Conservation (phyloP, 495 filamentous ascomycete genomes). For the Penicilliopsis zonata region DNA sequence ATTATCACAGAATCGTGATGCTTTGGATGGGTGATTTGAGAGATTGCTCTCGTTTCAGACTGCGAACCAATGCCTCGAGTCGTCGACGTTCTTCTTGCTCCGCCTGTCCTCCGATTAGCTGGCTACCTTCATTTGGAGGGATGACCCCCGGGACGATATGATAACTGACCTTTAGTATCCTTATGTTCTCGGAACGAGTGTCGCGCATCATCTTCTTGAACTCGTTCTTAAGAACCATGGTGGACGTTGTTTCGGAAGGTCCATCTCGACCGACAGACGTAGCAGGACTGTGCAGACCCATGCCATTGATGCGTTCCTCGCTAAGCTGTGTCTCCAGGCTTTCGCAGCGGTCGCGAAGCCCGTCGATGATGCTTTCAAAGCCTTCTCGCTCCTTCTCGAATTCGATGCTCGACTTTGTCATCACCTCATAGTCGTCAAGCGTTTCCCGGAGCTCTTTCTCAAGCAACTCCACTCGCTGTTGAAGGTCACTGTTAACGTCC, state of each 20-base stretch:
- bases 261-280: conserved; percentile 32
- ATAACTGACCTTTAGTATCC: conserved; percentile 54
- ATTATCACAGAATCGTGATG: conserved; percentile 33
- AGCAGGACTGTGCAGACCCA: conserved; percentile 52
- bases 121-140: too few relatives aligned
- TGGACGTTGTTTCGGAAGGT: conserved; percentile 49
- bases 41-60: conserved; percentile 41
- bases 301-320: conserved; percentile 60
- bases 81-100: conserved; percentile 63
- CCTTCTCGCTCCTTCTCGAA: conserved; percentile 75
- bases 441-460: conserved; percentile 74
- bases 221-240: conserved; percentile 63
- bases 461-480: conserved; percentile 47
- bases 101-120: conserved; percentile 37
- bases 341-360: conserved; percentile 57
- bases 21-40: conserved; percentile 40
- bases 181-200: conserved; percentile 58
- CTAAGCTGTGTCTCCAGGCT: conserved; percentile 51
- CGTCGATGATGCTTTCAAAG: conserved; percentile 63
- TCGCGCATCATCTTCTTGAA: conserved; percentile 91
- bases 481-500: conserved; percentile 33
- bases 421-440: conserved; percentile 71
- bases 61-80: conserved; percentile 47
- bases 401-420: conserved; percentile 76
- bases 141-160: too few relatives aligned